Evolutionary conservation across 139 green algal species (phyloP), one percentile per base, ranked within the genome.

Genomic region (Tetraselmis striata): DNA sequence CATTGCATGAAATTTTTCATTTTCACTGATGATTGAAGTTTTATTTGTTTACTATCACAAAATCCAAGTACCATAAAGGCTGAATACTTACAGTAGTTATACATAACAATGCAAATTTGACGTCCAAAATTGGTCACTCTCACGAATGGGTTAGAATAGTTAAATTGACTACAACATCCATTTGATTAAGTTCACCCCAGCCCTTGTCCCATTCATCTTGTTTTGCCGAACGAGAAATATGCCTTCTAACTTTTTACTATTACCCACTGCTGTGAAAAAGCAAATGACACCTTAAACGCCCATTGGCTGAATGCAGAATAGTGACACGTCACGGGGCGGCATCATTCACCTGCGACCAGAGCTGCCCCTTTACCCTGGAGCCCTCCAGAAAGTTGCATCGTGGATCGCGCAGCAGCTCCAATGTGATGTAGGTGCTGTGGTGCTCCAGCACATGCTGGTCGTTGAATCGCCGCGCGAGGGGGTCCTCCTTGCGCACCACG

Each of bases 401-500:
- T 0, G 85, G 79, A 1, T 77, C 45, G 31, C 23, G 30, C 79
- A 89, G 28, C 45, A 87, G 31, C 11, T 18, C 11, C 11, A 67
- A 18, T 5, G 45, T 67, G 45, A 67, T 5, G 45, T 67, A 25
- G 45, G 18, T 5, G 1, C 29, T 30, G 79, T 90, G 87, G 75
- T 87, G 87, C 77, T 90, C 87, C 81, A 87, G 67, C 1, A 84
- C 84, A 1, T 59, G 80, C 1, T 77, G 77, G 83, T 91, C 90
- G 82, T 93, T 93, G 88, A 91, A 93, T 1, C 81, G 77, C 0
- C 90, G 31, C 2, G 90, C 88, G 25, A 91, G 79, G 2, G 76
- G 27, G 82, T 93, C 79, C 0, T 76, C 30, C 0, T 82, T 83
- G 23, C 77, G 77, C 2, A 91, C 79, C 2, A 93, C 80, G 83